These are phyloP conservation scores for Verticillium nonalfalfae DNA, from an alignment of 2,329 filamentous ascomycete species.

Conservation along the genomic window DNA sequence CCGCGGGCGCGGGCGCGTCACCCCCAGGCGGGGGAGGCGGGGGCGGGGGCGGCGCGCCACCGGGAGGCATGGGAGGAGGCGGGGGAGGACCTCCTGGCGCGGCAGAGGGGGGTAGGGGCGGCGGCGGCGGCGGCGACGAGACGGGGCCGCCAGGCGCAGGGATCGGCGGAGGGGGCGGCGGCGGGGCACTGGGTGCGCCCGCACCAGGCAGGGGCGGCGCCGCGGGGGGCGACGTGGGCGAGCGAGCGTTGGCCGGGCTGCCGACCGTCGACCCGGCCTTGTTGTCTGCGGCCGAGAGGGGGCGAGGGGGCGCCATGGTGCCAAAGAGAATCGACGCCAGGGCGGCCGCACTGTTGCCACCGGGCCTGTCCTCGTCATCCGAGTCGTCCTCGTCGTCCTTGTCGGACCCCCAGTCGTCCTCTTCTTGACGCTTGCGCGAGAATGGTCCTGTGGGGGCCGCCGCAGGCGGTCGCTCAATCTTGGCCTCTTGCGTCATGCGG, in stretches of 20 bases:
- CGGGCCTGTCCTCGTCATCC: constrained; percentile 70
- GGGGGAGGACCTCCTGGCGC: constrained; percentile 24
- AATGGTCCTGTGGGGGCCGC: constrained; percentile 38
- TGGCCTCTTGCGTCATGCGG: constrained; percentile 64
- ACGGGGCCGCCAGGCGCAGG: constrained; percentile 4
- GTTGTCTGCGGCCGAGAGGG: constrained; percentile 75
- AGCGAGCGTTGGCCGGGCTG: constrained; percentile 32
- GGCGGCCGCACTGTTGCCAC: constrained; percentile 80
- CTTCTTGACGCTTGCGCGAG: constrained; percentile 48
- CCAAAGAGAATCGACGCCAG: constrained; percentile 93
- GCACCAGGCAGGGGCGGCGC: constrained; percentile 15
- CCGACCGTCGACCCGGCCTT: constrained; percentile 41
- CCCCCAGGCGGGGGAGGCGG: constrained; percentile 35
- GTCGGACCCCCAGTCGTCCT: constrained; percentile 83
- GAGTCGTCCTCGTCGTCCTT: constrained; percentile 54
- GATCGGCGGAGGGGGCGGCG: constrained; percentile 15
- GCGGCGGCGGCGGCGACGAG: constrained; percentile 23
- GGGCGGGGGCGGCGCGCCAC: constrained; percentile 29
- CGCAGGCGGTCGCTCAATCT: constrained; percentile 27
- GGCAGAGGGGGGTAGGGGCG: constrained; percentile 21
- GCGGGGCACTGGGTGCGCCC: constrained; percentile 22
- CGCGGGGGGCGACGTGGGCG: constrained; percentile 24
- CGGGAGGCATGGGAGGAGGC: constrained; percentile 22
- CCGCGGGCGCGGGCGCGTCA: constrained; percentile 33
- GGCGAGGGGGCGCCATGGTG: constrained; percentile 90